Base-by-base conservation (phyloP, 169 alveolate species). In the Ichthyophthirius multifiliis region DNA sequence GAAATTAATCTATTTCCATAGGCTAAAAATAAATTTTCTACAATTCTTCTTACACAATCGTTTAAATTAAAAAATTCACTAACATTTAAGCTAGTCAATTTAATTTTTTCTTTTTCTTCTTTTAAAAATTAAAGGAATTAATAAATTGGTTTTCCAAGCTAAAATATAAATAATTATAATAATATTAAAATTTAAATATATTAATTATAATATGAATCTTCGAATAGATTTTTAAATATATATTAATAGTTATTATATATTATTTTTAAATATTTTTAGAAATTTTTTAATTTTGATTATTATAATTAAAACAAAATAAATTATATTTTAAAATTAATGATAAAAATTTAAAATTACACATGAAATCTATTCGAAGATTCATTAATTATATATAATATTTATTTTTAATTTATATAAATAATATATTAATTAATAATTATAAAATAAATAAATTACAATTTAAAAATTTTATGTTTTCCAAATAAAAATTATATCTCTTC, bases 401-500 rank as follows among this genome's bases (percentile, higher is more conserved):
- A n/a, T n/a, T n/a, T n/a, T n/a, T n/a, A n/a, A n/a, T n/a, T n/a
- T n/a, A n/a, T n/a, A n/a, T n/a, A n/a, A n/a, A n/a, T n/a, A n/a
- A n/a, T n/a, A n/a, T n/a, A n/a, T n/a, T n/a, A n/a, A n/a, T n/a
- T n/a, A n/a, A n/a, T n/a, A n/a, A n/a, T n/a, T n/a, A n/a, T n/a
- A 0, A 6, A 55, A 55, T 55, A n/a, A 6, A 5, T 6, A 27
- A 20, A 15, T 39, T 76, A 76, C 83, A 31, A 76, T 76, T 3
- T 76, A 55, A 43, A 62, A 76, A n/a, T 34, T 65, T 41, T 76
- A 10, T 13, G 34, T 47, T 55, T 62, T 76, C 30, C 63, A 46
- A 39, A 76, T 76, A 39, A 76, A 76, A 16, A 39, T 18, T 18
- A 76, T 47, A 65, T 76, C 83, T 76, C 83, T 76, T 43, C 76